Base-by-base conservation (phyloP, 2,329 filamentous ascomycete genomes). In the Penicillium vulpinum region DNA sequence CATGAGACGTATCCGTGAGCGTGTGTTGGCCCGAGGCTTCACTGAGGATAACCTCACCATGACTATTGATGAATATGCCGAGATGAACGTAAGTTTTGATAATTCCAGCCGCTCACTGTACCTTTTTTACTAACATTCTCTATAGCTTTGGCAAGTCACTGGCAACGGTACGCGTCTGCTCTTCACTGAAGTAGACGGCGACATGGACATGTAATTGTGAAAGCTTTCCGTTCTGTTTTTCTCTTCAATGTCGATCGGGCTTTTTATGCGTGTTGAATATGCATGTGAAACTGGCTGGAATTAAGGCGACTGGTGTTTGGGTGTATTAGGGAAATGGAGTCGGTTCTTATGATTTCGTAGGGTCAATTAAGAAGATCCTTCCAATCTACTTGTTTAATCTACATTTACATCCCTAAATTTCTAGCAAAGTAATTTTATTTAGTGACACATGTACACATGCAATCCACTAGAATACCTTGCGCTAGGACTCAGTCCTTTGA, bases 11-110 rank as follows among this genome's bases (percentile, higher is more conserved):
- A 91, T 99, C 58, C 86, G 92, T 73, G 92, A 97, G 76, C 81
- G 94, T 63, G 92, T 99, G 29, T 83, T 97, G 67, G 94, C 92
- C 51, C 97, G 96, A 83, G 94, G 94, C 3, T 99, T 97, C 75
- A 99, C 93, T 0, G 88, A 92, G 63, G 91, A 97, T 75, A 92
- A 99, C 75, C 92, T 96, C 78, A 83, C 90, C 69, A 84, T 85
- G 65, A 88, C 92, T 21, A 82, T 99, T 71, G 88, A 96, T 61
- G 93, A 96, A 79, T 97, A 99, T 76, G 88, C 90, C 3, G 81
- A 85, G 63, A 78, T 96, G 59, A 90, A 96, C 80, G 94, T 97
- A 81, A 91, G 92, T 88, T 63, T 70, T 54, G 2, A 31, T 53
- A 35, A 8, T 9, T 41, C n/a, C 28, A 8, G 2, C 18, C 43